phyloP scores from a whole-genome alignment of 1,284 basidiomycete species.

The Ceratobasidium sp. region DNA sequence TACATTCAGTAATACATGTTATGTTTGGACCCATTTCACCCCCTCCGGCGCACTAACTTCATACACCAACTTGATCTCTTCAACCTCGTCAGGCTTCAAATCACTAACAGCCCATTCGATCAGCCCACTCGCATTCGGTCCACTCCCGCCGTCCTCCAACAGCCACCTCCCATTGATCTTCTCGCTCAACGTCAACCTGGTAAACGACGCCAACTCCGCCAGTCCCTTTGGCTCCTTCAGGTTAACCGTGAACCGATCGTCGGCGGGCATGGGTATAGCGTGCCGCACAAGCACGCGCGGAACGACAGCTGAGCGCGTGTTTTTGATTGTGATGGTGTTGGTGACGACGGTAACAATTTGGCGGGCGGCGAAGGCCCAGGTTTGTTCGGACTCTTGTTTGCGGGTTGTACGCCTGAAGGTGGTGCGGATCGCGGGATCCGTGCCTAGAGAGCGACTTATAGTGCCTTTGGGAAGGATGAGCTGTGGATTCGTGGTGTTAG shows the following conservation, averaged over 20 bases:
- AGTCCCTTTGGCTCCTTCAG: slow-evolving; percentile 65
- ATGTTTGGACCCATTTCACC: slow-evolving; percentile 51
- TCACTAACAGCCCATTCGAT: slow-evolving; percentile 47
- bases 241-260: slow-evolving; percentile 62
- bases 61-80: slow-evolving; percentile 64
- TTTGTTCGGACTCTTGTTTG: background rate
- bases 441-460: slow-evolving; percentile 68
- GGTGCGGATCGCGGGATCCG: slow-evolving; percentile 65
- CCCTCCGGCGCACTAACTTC: slow-evolving; percentile 66
- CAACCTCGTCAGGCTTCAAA: slow-evolving; percentile 53
- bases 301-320: slow-evolving; percentile 64
- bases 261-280: slow-evolving; percentile 61
- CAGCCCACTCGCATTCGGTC: slow-evolving; percentile 25
- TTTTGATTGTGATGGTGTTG: slow-evolving; percentile 63
- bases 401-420: slow-evolving; percentile 62
- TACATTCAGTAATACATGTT: slow-evolving; percentile 2
- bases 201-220: slow-evolving; percentile 64
- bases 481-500: slow-evolving; percentile 51
- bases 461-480: slow-evolving; percentile 32
- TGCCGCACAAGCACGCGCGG: slow-evolving; percentile 65
- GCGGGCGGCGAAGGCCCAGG: slow-evolving; percentile 31
- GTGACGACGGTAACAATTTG: slow-evolving; percentile 54
- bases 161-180: slow-evolving; percentile 49
- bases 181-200: slow-evolving; percentile 59
- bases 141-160: slow-evolving; percentile 36